Conservation (phyloP, 1,284 basidiomycete species). For the Boletus putidus region DNA sequence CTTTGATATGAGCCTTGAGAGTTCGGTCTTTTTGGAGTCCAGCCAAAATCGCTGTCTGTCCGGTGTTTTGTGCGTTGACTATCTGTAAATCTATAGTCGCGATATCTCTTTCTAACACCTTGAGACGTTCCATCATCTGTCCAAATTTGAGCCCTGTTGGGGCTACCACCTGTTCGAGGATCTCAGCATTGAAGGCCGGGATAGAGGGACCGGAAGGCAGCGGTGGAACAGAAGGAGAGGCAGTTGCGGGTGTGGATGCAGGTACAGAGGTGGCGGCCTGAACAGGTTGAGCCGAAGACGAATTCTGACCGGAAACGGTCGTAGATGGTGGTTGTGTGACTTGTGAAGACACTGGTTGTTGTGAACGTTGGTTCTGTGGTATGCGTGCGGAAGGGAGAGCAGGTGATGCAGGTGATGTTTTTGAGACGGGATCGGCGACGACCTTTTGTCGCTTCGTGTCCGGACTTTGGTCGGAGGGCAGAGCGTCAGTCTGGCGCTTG, state of each 20-base stretch:
- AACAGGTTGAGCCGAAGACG: constrained; percentile 16
- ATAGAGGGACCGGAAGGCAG: constrained; percentile 16
- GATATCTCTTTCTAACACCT: constrained; percentile 23
- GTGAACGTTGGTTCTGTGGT: constrained; percentile 22
- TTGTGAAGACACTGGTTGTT: constrained; percentile 20
- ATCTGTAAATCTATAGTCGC: constrained; percentile 14
- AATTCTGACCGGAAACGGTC: constrained; percentile 9
- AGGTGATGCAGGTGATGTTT: constrained; percentile 29
- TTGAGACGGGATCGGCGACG: constrained; percentile 25
- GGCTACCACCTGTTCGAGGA: constrained; percentile 24
- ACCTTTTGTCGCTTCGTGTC: constrained; percentile 37
- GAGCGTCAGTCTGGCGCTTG: constrained; percentile 32
- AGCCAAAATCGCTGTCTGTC: constrained; percentile 19
- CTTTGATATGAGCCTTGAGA: background rate
- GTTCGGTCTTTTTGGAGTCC: constrained; percentile 16
- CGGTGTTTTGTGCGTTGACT: constrained; percentile 15
- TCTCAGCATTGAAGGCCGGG: background rate
- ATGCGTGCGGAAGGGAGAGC: constrained; percentile 26
- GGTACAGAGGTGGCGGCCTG: constrained; percentile 9
- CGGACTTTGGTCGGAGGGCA: constrained; percentile 30
- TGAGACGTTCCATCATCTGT: constrained; percentile 31
- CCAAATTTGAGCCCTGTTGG: constrained; percentile 19
- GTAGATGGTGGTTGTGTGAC: constrained; percentile 11
- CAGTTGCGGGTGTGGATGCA: constrained; percentile 10
- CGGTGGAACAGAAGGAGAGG: constrained; percentile 13